Base-by-base conservation (phyloP, 805 yeast species). In the Starmerella geochares region DNA sequence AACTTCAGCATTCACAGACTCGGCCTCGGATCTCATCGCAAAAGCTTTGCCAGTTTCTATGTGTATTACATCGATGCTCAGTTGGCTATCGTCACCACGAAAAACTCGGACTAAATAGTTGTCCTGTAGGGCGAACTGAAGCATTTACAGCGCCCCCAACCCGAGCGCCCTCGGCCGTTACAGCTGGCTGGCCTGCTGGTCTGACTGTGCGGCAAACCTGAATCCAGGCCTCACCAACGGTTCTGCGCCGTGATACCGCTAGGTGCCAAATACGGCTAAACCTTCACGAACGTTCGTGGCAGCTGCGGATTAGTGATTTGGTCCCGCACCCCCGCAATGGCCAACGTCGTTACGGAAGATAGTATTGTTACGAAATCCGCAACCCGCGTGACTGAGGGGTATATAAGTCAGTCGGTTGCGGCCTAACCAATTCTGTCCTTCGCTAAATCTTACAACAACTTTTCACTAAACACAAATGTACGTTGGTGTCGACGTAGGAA, bases 401-500 rank as follows among this genome's bases (percentile, higher is more conserved):
- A 24, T 38, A 38, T 38, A 38, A 23, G 23, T 23, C 20, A 33
- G 19, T 33, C 6, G 37, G 6, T 33, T 33, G 37, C 37, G 17
- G 21, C 37, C n/a, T 7, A 16, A 27, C 11, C 29, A 9, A 9
- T 11, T 27, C 29, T 27, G 8, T 27, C 17, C n/a, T 14, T 31
- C 1, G 35, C 16, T 31, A 14, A 31, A 31, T 11, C 35, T 31
- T 14, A 11, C n/a, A 2, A 16, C 35, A 31, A n/a, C 17, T 16
- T 14, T 13, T 14, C 17, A 14, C 13, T 31, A 19, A 19, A 24
- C 25, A 40, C 1, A 25, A 31, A 58, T 59, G 60, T 85, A 79
- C 61, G 76, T 86, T 49, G 95, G 95, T 48, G 87, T 86, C 7
- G 95, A 86, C 62, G 94, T 92, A 23, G 98, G 98, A n/a, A 88